Evolutionary conservation across 2,329 filamentous ascomycete genomes (phyloP).

Genomic region (Didymella pomorum): DNA sequence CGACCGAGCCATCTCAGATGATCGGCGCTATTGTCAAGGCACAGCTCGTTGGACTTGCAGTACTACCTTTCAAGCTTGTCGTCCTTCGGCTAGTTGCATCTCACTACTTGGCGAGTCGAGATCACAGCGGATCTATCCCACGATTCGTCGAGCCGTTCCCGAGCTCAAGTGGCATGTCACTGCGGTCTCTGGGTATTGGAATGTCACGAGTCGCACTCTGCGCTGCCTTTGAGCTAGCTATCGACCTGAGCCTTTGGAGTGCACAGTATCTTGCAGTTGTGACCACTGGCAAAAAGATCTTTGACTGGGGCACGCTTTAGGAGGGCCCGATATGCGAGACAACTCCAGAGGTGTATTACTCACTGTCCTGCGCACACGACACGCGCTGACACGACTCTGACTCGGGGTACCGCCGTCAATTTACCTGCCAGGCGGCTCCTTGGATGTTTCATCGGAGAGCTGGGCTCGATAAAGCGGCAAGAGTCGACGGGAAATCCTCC

Average conservation of each 20-base stretch:
- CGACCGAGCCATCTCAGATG: slow-evolving; percentile 44
- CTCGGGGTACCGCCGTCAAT: background rate
- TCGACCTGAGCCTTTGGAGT: slow-evolving; percentile 48
- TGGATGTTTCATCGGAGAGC: slow-evolving; percentile 1
- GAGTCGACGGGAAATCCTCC: slow-evolving; percentile 1
- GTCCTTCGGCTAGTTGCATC: slow-evolving; percentile 43
- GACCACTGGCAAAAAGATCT: slow-evolving; percentile 38
- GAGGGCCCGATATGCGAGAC: background rate
- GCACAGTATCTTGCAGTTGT: slow-evolving; percentile 43
- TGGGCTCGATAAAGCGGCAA: slow-evolving; percentile 3
- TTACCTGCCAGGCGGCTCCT: background rate
- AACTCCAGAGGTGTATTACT: background rate
- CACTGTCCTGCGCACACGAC: background rate
- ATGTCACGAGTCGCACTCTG: slow-evolving; percentile 46
- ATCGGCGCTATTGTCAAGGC: slow-evolving; percentile 43
- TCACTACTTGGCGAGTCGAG: slow-evolving; percentile 36
- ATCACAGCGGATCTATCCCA: slow-evolving; percentile 7
- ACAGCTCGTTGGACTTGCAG: slow-evolving; percentile 42
- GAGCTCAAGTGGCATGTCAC: slow-evolving; percentile 22
- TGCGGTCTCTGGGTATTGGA: slow-evolving; percentile 33
- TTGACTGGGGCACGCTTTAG: slow-evolving; percentile 48
- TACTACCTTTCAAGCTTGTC: slow-evolving; percentile 44
- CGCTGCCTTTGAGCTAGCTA: slow-evolving; percentile 41
- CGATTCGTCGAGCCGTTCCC: slow-evolving; percentile 22
- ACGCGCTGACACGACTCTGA: background rate